Percentiles rank a stretch among this genome's conserved stretches.
These are phyloP conservation scores for Phaffia australis DNA, from an alignment of 768 basidiomycete species.

Conservation along the genomic window DNA sequence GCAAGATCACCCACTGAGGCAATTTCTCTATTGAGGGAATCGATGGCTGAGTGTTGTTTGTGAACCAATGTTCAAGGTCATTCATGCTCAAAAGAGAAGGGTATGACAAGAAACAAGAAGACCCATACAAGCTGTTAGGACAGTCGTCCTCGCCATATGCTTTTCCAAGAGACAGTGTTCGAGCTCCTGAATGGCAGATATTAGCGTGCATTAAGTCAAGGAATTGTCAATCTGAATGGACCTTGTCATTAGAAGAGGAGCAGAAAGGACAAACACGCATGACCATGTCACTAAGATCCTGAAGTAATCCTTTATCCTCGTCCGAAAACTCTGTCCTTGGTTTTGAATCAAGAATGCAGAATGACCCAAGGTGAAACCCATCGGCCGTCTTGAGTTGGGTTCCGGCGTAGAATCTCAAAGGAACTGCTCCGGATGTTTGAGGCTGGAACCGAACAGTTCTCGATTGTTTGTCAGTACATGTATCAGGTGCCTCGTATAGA, in stretches of 20 bases:
- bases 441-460: not conserved
- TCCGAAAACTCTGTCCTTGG: not conserved
- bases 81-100: too few relatives aligned
- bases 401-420: slow-evolving; percentile 12
- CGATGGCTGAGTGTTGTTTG: not conserved
- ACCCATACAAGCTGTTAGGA: too few relatives aligned
- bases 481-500: too few relatives aligned
- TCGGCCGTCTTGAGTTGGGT: slow-evolving; percentile 14
- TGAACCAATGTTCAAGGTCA: not conserved
- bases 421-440: not conserved
- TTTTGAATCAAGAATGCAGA: slow-evolving; percentile 4
- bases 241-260: too few relatives aligned
- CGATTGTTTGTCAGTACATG: too few relatives aligned
- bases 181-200: not conserved
- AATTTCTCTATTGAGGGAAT: slow-evolving; percentile 66
- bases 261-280: not conserved
- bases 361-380: slow-evolving; percentile 8
- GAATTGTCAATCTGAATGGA: too few relatives aligned
- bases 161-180: not conserved
- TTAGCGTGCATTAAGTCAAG: too few relatives aligned
- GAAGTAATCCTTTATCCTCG: not conserved
- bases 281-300: slow-evolving; percentile 1
- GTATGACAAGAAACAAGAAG: too few relatives aligned
- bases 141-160: not conserved
- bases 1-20: slow-evolving; percentile 68